phyloP scores from a whole-genome alignment of 2,329 filamentous ascomycete species.

The Elsinoe fawcettii region DNA sequence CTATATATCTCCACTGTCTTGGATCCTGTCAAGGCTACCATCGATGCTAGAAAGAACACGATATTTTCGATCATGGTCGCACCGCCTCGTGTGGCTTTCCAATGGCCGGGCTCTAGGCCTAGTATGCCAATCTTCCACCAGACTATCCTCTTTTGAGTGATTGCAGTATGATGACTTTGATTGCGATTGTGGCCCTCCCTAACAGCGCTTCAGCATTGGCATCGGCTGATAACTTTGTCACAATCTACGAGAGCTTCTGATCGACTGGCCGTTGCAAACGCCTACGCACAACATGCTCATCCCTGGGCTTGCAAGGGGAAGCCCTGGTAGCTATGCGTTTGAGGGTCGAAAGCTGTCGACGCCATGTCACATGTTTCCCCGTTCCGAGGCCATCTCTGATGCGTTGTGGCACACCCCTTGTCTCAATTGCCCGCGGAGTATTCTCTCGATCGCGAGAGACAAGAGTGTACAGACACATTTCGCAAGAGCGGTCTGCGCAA shows the following conservation, averaged over 20 bases:
- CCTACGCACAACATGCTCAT: conserved; percentile 1
- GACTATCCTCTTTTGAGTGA: background rate
- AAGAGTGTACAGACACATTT: background rate
- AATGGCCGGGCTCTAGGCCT: background rate
- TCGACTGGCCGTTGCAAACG: background rate
- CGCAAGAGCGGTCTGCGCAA: background rate
- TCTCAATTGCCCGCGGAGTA: background rate
- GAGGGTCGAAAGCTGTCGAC: background rate
- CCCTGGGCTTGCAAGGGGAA: background rate
- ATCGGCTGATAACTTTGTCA: background rate
- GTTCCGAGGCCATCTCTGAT: background rate
- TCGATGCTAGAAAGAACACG: background rate
- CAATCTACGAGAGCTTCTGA: conserved; percentile 4
- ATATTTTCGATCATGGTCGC: background rate
- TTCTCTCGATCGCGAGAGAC: background rate
- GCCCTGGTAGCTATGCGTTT: background rate
- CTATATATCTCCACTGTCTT: conserved; percentile 9
- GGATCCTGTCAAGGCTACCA: background rate
- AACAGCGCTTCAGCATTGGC: background rate
- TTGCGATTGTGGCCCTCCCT: conserved; percentile 3
- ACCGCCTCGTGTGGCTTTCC: conserved; percentile 10
- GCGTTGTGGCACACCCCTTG: background rate
- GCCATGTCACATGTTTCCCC: background rate
- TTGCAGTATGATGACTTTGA: conserved; percentile 6
- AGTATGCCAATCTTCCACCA: background rate